Evolutionary conservation across 371 early-diverging fungal species (phyloP), one percentile per base, ranked within the genome.

Genomic region (Mortierella sp.): DNA sequence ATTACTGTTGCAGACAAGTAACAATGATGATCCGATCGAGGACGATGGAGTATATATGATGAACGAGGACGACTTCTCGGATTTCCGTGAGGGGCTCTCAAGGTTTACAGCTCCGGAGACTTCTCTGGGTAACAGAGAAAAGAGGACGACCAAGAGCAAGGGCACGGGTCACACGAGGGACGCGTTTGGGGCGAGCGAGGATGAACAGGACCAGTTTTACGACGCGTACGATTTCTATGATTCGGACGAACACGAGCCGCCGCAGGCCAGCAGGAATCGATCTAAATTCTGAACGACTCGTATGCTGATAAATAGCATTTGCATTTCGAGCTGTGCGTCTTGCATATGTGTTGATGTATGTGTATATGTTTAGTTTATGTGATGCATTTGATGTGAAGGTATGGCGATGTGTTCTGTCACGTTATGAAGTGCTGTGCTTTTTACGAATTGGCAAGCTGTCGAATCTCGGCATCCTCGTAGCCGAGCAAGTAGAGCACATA

Each of bases 401-500:
- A 11, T 58, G 23, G 42, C 11, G n/a, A n/a, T n/a, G n/a, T n/a
- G n/a, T 34, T 7, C 19, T 43, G 31, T 7, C 4, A 34, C 31
- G 39, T 6, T 34, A 21, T 58, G 6, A 17, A 12, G 23, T 31
- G 6, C 4, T 31, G 48, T 30, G 12, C 19, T 24, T 32, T 28
- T 52, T 65, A 67, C 12, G 68, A 67, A 49, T 59, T 60, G 60
- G 76, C 70, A 23, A 80, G 55, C 64, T 81, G 79, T 49, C 72
- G 59, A 42, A 66, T 63, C 50, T 82, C 82, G 24, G 78, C 80
- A 51, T 82, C 82, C 19, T 80, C 78, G 65, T 82, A 82, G 42
- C 82, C 82, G 27, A 82, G 75, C 54, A 82, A 32, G 42, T 89
- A 85, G 44, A 96, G 83, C 8, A 95, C 91, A 69, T 92, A 87